phyloP scores from a whole-genome alignment of 2,329 filamentous ascomycete genomes.

The Thelonectria blattea region DNA sequence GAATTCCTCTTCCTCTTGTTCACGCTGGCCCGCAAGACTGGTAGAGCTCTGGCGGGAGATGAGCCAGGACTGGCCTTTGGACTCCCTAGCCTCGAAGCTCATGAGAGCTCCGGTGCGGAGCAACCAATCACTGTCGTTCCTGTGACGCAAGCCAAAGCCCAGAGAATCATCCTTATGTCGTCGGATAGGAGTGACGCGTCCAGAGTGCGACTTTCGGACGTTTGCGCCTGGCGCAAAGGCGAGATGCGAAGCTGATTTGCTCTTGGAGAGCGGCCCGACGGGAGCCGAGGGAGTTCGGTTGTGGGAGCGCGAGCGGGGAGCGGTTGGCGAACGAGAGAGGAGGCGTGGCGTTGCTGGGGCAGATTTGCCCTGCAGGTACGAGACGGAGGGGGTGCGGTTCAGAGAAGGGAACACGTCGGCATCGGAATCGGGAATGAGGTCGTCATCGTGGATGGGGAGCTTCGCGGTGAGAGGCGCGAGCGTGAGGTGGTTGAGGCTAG shows the following conservation, averaged over 20 bases:
- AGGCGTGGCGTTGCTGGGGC: slow-evolving; percentile 69
- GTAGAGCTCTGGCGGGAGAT: slow-evolving; percentile 70
- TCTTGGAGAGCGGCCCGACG: slow-evolving; percentile 56
- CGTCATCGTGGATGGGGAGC: slow-evolving; percentile 62
- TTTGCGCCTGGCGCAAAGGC: slow-evolving; percentile 26
- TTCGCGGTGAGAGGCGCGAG: slow-evolving; percentile 69
- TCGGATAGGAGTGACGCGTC: slow-evolving; percentile 45
- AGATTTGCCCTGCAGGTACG: slow-evolving; percentile 67
- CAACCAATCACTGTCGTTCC: slow-evolving; percentile 68
- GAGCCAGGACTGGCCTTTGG: slow-evolving; percentile 73
- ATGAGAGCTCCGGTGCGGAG: slow-evolving; percentile 68
- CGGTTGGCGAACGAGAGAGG: slow-evolving; percentile 62
- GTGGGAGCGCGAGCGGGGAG: slow-evolving; percentile 54
- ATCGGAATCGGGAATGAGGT: slow-evolving; percentile 49
- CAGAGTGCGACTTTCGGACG: slow-evolving; percentile 35
- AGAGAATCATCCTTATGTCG: slow-evolving; percentile 41
- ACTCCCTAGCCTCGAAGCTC: slow-evolving; percentile 67
- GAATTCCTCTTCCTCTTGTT: slow-evolving; percentile 59
- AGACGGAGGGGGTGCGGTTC: slow-evolving; percentile 40
- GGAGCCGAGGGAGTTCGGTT: slow-evolving; percentile 49
- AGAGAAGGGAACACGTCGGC: slow-evolving; percentile 38
- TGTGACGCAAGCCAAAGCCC: slow-evolving; percentile 43
- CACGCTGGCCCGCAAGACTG: slow-evolving; percentile 59
- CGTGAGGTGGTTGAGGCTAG: slow-evolving; percentile 64
- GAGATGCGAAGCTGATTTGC: slow-evolving; percentile 68